Conservation (phyloP, 345 rosid species). For the Pugionium dolabratum region DNA sequence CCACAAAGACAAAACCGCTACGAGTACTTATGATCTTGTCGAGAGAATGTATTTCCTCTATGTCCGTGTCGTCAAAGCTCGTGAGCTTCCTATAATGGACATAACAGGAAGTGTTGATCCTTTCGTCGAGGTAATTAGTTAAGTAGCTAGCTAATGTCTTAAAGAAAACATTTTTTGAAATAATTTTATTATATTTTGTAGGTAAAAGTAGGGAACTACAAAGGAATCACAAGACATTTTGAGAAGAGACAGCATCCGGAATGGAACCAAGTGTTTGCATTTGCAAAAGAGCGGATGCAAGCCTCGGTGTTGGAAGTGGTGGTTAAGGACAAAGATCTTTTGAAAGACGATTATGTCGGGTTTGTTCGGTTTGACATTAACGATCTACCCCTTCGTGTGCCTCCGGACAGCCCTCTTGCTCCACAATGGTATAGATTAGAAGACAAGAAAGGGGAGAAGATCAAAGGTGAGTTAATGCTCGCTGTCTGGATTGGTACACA, state of each 20-base stretch:
- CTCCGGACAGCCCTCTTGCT: conserved; percentile 96
- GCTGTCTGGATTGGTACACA: conserved; percentile 99
- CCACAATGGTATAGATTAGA: conserved; percentile 95
- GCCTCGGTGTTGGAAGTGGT: conserved; percentile 83
- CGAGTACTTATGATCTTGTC: conserved; percentile 95
- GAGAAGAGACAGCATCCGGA: conserved; percentile 87
- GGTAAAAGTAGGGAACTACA: conserved; percentile 86
- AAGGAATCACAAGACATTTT: conserved; percentile 85
- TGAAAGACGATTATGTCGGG: conserved; percentile 89
- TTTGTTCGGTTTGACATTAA: conserved; percentile 76
- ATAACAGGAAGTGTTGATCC: conserved; percentile 94
- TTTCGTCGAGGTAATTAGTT: conserved; percentile 65
- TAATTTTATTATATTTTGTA: conserved; percentile 24
- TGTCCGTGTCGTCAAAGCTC: conserved; percentile 94
- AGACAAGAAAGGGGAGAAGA: conserved; percentile 78
- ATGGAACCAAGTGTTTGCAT: conserved; percentile 98
- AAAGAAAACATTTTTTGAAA: neutral
- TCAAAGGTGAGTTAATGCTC: conserved; percentile 90
- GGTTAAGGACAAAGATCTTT: conserved; percentile 81
- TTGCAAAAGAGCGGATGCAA: conserved; percentile 91
- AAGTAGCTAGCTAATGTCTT: neutral
- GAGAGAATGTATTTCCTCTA: conserved; percentile 94
- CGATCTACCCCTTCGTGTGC: conserved; percentile 90
- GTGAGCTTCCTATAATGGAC: conserved; percentile 87
- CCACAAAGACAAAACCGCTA: conserved; percentile 65